These are phyloP conservation scores for Podospora didyma DNA, from an alignment of 495 filamentous ascomycete species.

Conservation along the genomic window DNA sequence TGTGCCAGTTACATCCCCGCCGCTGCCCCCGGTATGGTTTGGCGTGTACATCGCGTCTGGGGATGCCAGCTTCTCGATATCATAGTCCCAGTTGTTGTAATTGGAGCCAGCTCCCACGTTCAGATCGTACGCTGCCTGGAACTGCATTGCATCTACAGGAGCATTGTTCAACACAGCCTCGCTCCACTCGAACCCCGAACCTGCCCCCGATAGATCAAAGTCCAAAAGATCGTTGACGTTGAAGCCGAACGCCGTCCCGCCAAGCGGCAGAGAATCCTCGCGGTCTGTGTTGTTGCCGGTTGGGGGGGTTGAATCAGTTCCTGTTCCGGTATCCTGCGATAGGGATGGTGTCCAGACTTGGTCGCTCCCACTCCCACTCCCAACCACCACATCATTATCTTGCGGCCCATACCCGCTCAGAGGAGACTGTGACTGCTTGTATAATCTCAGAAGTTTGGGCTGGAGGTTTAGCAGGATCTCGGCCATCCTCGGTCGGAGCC, in stretches of 20 bases:
- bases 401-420: constrained; percentile 25
- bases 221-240: background rate
- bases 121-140: background rate
- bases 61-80: constrained; percentile 6
- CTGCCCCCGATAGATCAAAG: background rate
- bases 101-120: background rate
- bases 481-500: constrained; percentile 18
- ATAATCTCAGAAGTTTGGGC: constrained; percentile 18
- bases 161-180: background rate
- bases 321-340: constrained; percentile 1
- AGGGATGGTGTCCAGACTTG: background rate
- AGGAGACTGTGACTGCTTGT: constrained; percentile 25
- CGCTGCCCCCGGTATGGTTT: no score
- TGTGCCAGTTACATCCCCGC: no score
- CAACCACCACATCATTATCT: background rate
- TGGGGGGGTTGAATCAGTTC: background rate
- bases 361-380: background rate
- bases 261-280: background rate
- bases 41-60: no score
- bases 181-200: background rate
- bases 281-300: background rate
- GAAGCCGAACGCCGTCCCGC: background rate
- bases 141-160: background rate
- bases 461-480: constrained; percentile 24
- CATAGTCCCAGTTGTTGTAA: background rate